Conservation (phyloP, 1,284 basidiomycete genomes). For the Ustilago tritici region DNA sequence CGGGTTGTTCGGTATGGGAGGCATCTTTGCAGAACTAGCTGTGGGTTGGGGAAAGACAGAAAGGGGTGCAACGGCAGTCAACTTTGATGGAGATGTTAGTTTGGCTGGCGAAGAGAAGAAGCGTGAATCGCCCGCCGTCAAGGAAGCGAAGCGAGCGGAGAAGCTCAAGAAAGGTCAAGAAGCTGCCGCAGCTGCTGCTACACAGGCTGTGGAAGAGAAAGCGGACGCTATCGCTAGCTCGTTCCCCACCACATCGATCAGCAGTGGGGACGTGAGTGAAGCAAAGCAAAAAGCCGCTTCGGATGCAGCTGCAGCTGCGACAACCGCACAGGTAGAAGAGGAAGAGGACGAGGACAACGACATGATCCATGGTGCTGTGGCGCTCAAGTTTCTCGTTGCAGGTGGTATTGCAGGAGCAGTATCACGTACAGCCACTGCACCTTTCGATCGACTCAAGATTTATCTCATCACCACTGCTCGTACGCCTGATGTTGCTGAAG, state of each 20-base stretch:
- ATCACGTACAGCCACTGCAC: slow-evolving; percentile 94
- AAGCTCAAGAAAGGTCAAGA: slow-evolving; percentile 42
- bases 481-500: slow-evolving; percentile 26
- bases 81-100: slow-evolving; percentile 66
- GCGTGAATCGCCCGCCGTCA: slow-evolving; percentile 45
- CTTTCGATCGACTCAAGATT: slow-evolving; percentile 96
- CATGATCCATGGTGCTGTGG: slow-evolving; percentile 79
- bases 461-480: slow-evolving; percentile 86
- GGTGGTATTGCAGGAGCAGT: slow-evolving; percentile 97
- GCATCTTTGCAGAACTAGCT: slow-evolving; percentile 68
- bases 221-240: slow-evolving; percentile 5
- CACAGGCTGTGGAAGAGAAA: slow-evolving; percentile 28
- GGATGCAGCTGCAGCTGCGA: slow-evolving; percentile 28
- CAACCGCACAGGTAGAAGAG: slow-evolving; percentile 65
- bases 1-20: slow-evolving; percentile 66
- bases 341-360: slow-evolving; percentile 75
- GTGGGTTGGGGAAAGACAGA: slow-evolving; percentile 64
- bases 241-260: not conserved
- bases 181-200: slow-evolving; percentile 38
- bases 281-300: slow-evolving; percentile 36
- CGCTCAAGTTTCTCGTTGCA: slow-evolving; percentile 89
- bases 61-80: slow-evolving; percentile 65
- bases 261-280: slow-evolving; percentile 12
- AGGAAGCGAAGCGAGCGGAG: slow-evolving; percentile 55
- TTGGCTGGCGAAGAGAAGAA: slow-evolving; percentile 64